Percentiles rank a stretch among this genome's conserved stretches.
Conservation (phyloP, 2,329 filamentous ascomycete genomes). For the Furcasterigmium furcatum region DNA sequence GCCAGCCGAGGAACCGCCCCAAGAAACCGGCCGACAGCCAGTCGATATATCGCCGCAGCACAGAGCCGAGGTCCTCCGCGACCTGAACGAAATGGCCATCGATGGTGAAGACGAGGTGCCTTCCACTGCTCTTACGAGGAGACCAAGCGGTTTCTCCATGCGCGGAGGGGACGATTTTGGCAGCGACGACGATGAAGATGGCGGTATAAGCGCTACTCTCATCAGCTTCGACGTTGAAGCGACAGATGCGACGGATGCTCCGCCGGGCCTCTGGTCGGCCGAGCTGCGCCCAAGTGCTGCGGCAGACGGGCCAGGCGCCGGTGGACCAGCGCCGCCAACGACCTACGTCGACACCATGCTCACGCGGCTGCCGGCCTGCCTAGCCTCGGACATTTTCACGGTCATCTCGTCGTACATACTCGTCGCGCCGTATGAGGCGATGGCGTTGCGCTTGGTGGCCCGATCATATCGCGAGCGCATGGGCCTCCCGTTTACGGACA, state of each 20-base stretch:
- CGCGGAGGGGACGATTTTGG: slow-evolving; percentile 46
- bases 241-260: slow-evolving; percentile 47
- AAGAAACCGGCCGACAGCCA: neutral
- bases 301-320: slow-evolving; percentile 20
- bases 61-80: slow-evolving; percentile 15
- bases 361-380: slow-evolving; percentile 43
- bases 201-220: slow-evolving; percentile 51
- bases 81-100: slow-evolving; percentile 11
- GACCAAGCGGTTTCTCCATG: slow-evolving; percentile 43
- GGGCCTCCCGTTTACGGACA: slow-evolving; percentile 31
- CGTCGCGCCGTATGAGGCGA: slow-evolving; percentile 43
- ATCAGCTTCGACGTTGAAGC: slow-evolving; percentile 62
- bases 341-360: slow-evolving; percentile 46
- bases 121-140: slow-evolving; percentile 19
- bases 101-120: neutral
- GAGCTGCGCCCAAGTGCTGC: slow-evolving; percentile 50
- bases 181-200: slow-evolving; percentile 54
- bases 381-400: slow-evolving; percentile 46
- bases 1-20: slow-evolving; percentile 4
- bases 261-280: slow-evolving; percentile 54
- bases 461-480: slow-evolving; percentile 33
- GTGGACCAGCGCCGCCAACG: slow-evolving; percentile 20
- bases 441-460: slow-evolving; percentile 41
- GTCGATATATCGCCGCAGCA: neutral
- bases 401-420: slow-evolving; percentile 37